Conservation (phyloP, 768 basidiomycete genomes). For the Phanerodontia chrysosporium region DNA sequence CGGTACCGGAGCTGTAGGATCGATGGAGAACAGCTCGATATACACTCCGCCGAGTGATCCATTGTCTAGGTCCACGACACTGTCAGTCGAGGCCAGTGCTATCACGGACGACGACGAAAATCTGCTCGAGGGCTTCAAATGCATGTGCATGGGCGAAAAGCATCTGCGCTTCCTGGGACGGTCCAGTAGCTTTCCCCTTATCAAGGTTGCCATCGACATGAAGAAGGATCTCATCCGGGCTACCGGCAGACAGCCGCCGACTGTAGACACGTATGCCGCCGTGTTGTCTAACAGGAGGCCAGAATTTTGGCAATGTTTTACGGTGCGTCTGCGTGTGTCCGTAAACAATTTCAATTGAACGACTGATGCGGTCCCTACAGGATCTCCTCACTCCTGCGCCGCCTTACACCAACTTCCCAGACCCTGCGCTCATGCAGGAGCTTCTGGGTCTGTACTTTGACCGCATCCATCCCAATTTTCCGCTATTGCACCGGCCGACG, state of each 20-base stretch:
- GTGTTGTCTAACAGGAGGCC: neutral
- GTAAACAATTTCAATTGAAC: neutral
- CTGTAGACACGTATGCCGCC: neutral
- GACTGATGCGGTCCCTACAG: neutral
- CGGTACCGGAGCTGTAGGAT: too few relatives aligned
- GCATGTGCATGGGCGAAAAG: conserved; percentile 22
- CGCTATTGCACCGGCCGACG: conserved; percentile 37
- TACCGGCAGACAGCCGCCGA: neutral
- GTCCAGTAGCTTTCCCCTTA: conserved; percentile 36
- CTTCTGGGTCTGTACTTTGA: conserved; percentile 43
- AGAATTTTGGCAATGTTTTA: neutral
- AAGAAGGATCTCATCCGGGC: conserved; percentile 26
- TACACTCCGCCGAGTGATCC: too few relatives aligned
- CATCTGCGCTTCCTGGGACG: conserved; percentile 35
- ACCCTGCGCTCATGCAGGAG: conserved; percentile 21
- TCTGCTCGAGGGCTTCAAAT: neutral
- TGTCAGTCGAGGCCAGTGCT: too few relatives aligned
- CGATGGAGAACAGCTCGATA: too few relatives aligned
- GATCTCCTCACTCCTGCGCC: neutral
- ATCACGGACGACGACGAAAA: neutral
- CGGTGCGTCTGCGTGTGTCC: neutral
- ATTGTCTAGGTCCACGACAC: too few relatives aligned
- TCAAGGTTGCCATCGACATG: conserved; percentile 38
- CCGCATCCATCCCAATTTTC: conserved; percentile 29
- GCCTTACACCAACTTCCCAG: conserved; percentile 20